Conservation (phyloP, 2,329 filamentous ascomycete species). For the Fusarium sp. region DNA sequence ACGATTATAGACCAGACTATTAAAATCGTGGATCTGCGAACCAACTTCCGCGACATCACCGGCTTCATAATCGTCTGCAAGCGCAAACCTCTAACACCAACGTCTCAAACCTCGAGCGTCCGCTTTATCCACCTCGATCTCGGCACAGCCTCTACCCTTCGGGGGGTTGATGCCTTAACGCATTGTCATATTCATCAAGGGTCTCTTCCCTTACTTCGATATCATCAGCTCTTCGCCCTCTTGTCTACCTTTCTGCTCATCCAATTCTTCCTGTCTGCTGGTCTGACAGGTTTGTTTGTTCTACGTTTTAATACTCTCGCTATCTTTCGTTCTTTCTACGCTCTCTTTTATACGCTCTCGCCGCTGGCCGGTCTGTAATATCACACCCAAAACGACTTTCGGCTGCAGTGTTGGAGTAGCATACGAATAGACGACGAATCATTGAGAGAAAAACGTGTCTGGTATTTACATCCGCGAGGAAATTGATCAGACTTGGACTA, state of each 20-base stretch:
- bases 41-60: conserved; percentile 54
- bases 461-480: conserved; percentile 20
- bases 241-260: conserved; percentile 20
- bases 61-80: conserved; percentile 42
- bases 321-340: conserved; percentile 17
- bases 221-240: conserved; percentile 29
- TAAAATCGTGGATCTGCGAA: conserved; percentile 50
- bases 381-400: conserved; percentile 18
- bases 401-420: conserved; percentile 29
- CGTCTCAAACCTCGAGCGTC: conserved; percentile 32
- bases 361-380: conserved; percentile 45
- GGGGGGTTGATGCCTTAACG: conserved; percentile 31
- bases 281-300: conserved; percentile 35
- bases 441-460: conserved; percentile 19
- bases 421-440: conserved; percentile 26
- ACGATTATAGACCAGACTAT: conserved; percentile 40
- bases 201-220: conserved; percentile 22
- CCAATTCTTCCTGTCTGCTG: conserved; percentile 41
- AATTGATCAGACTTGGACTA: conserved; percentile 4
- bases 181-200: conserved; percentile 32
- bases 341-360: conserved; percentile 16
- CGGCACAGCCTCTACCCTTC: conserved; percentile 33
- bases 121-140: conserved; percentile 25
- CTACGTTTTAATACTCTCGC: conserved; percentile 23
- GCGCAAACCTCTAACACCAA: conserved; percentile 32